A percentile compares a stretch with the other conserved stretches of the same genome.
Conservation (phyloP, 345 rosid species). For the Gossypium rotundifolium region DNA sequence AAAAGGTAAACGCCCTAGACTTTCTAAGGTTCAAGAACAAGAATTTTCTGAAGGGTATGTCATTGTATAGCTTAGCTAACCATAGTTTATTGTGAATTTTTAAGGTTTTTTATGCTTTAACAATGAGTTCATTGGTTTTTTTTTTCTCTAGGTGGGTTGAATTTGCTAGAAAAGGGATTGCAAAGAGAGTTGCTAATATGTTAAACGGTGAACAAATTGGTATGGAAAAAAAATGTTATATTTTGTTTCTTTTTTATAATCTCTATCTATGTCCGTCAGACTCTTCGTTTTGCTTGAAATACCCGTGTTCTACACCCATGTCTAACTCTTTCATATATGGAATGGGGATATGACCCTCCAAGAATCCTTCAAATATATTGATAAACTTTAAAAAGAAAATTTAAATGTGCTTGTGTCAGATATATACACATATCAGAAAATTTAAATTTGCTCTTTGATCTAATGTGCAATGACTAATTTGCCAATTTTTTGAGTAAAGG, state of each 20-base stretch:
- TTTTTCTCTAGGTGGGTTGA: conserved; percentile 78
- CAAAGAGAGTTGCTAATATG: conserved; percentile 77
- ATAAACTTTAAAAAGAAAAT: not conserved
- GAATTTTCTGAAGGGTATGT: conserved; percentile 78
- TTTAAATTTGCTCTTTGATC: too few species aligned
- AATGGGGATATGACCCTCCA: not conserved
- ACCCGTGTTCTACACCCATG: not conserved
- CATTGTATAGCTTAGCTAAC: not conserved
- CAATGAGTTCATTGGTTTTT: not conserved
- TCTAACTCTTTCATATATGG: not conserved
- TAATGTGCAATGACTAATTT: too few species aligned
- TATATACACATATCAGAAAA: not conserved
- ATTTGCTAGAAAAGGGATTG: conserved; percentile 63
- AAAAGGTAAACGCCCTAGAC: conserved; percentile 36
- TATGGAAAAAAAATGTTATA: conserved; percentile 17
- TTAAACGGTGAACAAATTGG: conserved; percentile 93
- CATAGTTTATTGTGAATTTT: not conserved
- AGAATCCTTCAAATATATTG: not conserved
- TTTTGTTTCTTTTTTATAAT: not conserved
- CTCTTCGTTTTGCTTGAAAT: not conserved
- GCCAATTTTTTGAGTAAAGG: too few species aligned
- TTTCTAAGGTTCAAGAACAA: conserved; percentile 53
- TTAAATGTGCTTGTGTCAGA: not conserved
- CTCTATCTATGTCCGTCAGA: not conserved
- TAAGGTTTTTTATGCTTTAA: not conserved